Base-by-base conservation (phyloP, 352 stramenopile species). In the Phytophthora sansomeana region DNA sequence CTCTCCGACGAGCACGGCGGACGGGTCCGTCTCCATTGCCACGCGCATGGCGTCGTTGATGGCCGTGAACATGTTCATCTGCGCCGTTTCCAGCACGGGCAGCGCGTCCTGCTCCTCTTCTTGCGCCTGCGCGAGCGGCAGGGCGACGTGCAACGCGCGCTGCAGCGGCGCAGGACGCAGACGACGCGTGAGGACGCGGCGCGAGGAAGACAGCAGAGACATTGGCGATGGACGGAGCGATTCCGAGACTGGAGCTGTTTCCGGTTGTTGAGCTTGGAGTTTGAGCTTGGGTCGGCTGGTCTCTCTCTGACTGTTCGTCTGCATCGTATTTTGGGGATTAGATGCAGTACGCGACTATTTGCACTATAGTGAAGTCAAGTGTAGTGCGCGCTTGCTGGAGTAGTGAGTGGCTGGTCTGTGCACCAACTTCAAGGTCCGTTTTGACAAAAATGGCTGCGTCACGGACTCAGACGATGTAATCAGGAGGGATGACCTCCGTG, bases 1-100 rank as follows among this genome's bases (percentile, higher is more conserved):
- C 80, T 99, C 96, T 8, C 97, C 97, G 87, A 99, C 99, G 21
- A 99, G 67, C 59, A 98, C 91, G 1, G 94, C 86, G 1, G 70
- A 90, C 3, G 82, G 81, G 69, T 99, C 96, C 1, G 93, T 98
- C 32, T 87, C 73, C 67, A 98, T 72, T 6, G 92, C 92, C 24
- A 93, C 82, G 48, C 89, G 83, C 89, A 98, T 93, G 58, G 87
- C 93, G 63, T 97, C 87, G 69, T 97, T 98, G 72, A 98, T 93
- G 51, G 92, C 92, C 9, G 88, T 97, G 72, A 97, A 97, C 71
- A 98, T 78, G 73, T 97, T 98, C 92, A 97, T 97, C 59, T 92
- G 76, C 70, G 87, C 66, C 24, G 79, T 92, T 54, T 87, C 73
- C 28, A 74, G 64, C 26, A 76, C 71, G 0, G 57, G 50, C 4